Evolutionary conservation across 768 basidiomycete genomes (phyloP).

Genomic region (Phylloporus rhodoxanthus): DNA sequence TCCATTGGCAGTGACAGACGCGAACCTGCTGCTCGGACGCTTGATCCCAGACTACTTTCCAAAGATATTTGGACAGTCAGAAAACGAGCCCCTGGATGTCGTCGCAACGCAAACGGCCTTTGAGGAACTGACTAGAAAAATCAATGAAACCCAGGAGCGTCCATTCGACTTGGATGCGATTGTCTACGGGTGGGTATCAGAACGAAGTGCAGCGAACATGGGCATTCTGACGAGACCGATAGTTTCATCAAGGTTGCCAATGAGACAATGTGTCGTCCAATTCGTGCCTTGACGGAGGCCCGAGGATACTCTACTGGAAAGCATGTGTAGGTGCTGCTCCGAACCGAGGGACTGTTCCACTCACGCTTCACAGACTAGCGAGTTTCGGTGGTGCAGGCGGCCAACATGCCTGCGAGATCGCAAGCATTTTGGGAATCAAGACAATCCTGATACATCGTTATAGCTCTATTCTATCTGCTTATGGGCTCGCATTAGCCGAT

Average conservation of each 20-base stretch:
- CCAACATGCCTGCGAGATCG: constrained; percentile 92
- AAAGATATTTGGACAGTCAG: constrained; percentile 88
- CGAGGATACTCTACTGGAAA: constrained; percentile 76
- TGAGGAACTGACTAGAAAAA: constrained; percentile 58
- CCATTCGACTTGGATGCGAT: constrained; percentile 74
- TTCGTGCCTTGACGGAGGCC: constrained; percentile 86
- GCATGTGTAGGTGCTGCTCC: constrained; percentile 45
- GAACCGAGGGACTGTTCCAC: neutral
- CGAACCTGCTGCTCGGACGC: constrained; percentile 84
- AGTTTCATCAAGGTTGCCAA: constrained; percentile 96
- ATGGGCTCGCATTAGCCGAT: constrained; percentile 89
- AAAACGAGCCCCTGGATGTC: constrained; percentile 76
- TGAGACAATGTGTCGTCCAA: constrained; percentile 94
- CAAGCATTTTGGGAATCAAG: constrained; percentile 76
- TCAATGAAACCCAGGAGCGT: constrained; percentile 60
- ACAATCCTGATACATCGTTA: constrained; percentile 86
- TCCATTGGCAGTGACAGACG: constrained; percentile 87
- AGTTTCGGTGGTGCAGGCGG: constrained; percentile 90
- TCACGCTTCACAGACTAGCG: constrained; percentile 48
- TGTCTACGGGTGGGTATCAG: constrained; percentile 65
- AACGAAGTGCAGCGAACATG: neutral
- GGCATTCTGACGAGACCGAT: neutral
- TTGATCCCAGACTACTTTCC: constrained; percentile 89
- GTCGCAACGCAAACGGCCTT: constrained; percentile 66
- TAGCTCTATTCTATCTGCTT: constrained; percentile 89